Evolutionary conservation across 768 basidiomycete genomes (phyloP).

Genomic region (Termitomyces sp.): DNA sequence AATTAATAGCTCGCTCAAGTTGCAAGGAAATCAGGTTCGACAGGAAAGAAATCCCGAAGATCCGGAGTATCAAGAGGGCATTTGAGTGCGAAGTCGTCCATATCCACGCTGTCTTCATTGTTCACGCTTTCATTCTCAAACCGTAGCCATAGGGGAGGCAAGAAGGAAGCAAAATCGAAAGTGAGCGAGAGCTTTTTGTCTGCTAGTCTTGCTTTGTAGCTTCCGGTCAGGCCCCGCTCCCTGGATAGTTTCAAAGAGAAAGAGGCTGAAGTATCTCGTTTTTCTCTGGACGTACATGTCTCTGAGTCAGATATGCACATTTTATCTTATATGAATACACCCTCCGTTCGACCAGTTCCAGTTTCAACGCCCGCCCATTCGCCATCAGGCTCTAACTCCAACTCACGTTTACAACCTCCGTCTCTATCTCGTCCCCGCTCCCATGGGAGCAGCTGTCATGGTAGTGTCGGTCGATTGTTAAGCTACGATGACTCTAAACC

Average conservation of each 20-base stretch:
- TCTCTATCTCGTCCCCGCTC: conserved; percentile 20
- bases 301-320: conserved; percentile 14
- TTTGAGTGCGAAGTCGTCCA: conserved; percentile 21
- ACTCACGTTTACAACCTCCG: conserved; percentile 13
- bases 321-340: conserved; percentile 21
- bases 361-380: conserved; percentile 19
- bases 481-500: conserved; percentile 12
- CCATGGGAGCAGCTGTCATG: conserved; percentile 16
- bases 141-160: conserved; percentile 29
- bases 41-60: conserved; percentile 14
- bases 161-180: conserved; percentile 23
- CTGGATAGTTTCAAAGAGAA: conserved; percentile 19
- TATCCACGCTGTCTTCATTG: conserved; percentile 16
- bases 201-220: conserved; percentile 26
- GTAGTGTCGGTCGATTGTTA: conserved; percentile 17
- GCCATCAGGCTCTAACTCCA: conserved; percentile 19
- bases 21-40: conserved; percentile 5
- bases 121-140: conserved; percentile 15
- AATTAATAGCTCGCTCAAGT: not conserved
- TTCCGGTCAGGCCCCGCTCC: conserved; percentile 23
- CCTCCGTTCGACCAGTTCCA: conserved; percentile 8
- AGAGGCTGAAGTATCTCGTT: conserved; percentile 10
- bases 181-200: conserved; percentile 29
- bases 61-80: conserved; percentile 6
- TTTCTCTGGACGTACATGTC: not conserved